Evolutionary conservation across 352 stramenopile species (phyloP), one percentile per base, ranked within the genome.

Genomic region (Globisporangium spiculum): DNA sequence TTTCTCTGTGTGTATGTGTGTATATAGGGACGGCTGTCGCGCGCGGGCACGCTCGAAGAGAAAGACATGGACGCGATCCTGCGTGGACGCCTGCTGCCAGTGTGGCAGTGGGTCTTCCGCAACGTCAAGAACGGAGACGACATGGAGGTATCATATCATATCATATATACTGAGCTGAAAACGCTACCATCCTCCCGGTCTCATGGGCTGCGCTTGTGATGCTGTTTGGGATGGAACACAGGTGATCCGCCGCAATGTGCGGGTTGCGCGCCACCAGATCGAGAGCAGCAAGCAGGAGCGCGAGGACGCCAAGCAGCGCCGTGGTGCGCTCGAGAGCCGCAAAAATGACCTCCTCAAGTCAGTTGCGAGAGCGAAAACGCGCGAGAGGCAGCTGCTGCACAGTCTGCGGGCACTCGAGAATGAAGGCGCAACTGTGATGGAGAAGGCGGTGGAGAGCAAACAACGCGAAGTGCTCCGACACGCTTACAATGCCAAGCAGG

Each of bases 1-100:
- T 12, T 9, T 27, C 18, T 38, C 5, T 38, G n/a, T 55, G 32
- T 46, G 8, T 44, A 24, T 50, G 27, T 22, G n/a, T 63, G 22
- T 46, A 3, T 20, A 41, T 46, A 86, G 76, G 78, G 78, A 48
- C 74, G 70, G 3, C 70, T 77, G 32, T 69, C 72, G 12, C 72
- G 76, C 14, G 74, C 67, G 1, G 70, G 76, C 1, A 30, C 26
- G 24, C 61, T 86, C 14, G 67, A 83, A 63, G 78, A 86, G 26
- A 74, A 65, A 20, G 78, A 86, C 60, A 34, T 86, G 59, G 78
- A 86, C 60, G 78, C 78, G n/a, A 66, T 86, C 34, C 26, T 79
- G 62, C 74, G 74, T 4, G 69, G 74, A 0, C 67, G 68, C 12
- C 60, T 86, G 24, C 63, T 46, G 38, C 68, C 74, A 0, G 64